Conservation (phyloP, 208 protist genomes). For the Zelonia costaricensis region DNA sequence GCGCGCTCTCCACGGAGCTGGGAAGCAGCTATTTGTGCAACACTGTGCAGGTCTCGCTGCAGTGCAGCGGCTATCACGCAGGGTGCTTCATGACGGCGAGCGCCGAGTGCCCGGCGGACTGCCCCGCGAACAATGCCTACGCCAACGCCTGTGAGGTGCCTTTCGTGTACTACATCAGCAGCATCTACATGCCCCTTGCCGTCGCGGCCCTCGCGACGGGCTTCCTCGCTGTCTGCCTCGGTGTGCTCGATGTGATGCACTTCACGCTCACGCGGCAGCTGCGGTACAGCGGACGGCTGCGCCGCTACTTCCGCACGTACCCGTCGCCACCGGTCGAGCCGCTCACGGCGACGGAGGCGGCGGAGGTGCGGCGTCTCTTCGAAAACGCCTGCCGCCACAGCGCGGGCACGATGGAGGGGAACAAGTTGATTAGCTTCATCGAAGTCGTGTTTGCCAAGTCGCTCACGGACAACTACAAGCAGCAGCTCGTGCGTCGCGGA, state of each 20-base stretch:
- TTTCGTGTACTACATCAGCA: conserved; percentile 28
- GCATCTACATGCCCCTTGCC: conserved; percentile 29
- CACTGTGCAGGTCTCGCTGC: conserved; percentile 33
- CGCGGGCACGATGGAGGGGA: conserved; percentile 19
- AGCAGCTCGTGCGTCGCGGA: conserved; percentile 9
- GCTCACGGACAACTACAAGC: conserved; percentile 23
- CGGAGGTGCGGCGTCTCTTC: conserved; percentile 30
- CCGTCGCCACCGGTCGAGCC: conserved; percentile 34
- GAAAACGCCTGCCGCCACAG: conserved; percentile 14
- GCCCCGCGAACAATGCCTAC: conserved; percentile 37
- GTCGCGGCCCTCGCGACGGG: conserved; percentile 26
- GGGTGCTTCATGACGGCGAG: conserved; percentile 49
- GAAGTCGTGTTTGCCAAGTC: conserved; percentile 42
- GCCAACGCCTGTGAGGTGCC: conserved; percentile 33
- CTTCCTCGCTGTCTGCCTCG: conserved; percentile 31
- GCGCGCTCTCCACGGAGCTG: conserved; percentile 2
- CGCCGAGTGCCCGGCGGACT: conserved; percentile 39
- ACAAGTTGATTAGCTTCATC: conserved; percentile 32
- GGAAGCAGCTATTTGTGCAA: conserved; percentile 28
- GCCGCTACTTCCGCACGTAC: conserved; percentile 42
- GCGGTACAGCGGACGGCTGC: conserved; percentile 27
- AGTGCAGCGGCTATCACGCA: conserved; percentile 62
- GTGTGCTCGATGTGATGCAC: conserved; percentile 39
- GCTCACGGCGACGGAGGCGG: conserved; percentile 40
- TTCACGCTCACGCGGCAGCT: conserved; percentile 36